Base-by-base conservation (phyloP, 768 basidiomycete genomes). In the Termitomyces sp. region DNA sequence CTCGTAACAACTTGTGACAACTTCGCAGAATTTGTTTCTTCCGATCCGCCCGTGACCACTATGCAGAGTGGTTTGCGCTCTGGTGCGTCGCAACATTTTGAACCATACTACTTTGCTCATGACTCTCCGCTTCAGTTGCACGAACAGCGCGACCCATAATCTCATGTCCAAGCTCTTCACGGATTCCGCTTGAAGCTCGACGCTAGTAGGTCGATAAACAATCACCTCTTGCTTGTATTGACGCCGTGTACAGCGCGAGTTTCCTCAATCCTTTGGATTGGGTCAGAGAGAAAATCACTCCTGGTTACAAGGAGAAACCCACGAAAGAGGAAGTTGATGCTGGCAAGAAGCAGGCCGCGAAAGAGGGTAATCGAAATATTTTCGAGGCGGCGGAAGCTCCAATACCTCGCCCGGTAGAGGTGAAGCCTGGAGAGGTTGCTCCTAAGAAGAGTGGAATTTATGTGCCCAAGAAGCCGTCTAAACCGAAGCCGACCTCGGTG, bases 251-350 rank as follows among this genome's bases (percentile, higher is more conserved):
- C 58, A 75, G 78, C 63, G 72, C 72, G 31, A 84, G 84, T 62
- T 79, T 79, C 44, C 76, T 81, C 62, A 81, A 77, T 64, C 87
- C 88, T 24, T 65, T 89, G 46, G 73, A 76, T 18, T 90, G 88
- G 88, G 68, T 91, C 9, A 79, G 78, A 59, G 81, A 88, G 48
- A 83, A 81, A 56, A 73, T 90, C 15, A 73, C 74, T 3, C 81
- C 85, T 1, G 70, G 69, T 6, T 67, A 80, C 24, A 80, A 79
- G 54, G 74, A 81, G 68, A 76, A 74, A 64, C 70, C 69, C 57
- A 72, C 73, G 34, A 71, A 74, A 54, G 80, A 81, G 62, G 79
- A 82, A 56, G 69, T 81, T 6, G 70, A 74, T 51, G 76, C 76
- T 39, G 76, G 78, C 30, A 79, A 75, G 61, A 74, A 77, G 59